A percentile compares a stretch with the other conserved stretches of the same genome.
Evolutionary conservation across 2,329 filamentous ascomycete genomes (phyloP).

Genomic region (Amauroascus verrucosus): DNA sequence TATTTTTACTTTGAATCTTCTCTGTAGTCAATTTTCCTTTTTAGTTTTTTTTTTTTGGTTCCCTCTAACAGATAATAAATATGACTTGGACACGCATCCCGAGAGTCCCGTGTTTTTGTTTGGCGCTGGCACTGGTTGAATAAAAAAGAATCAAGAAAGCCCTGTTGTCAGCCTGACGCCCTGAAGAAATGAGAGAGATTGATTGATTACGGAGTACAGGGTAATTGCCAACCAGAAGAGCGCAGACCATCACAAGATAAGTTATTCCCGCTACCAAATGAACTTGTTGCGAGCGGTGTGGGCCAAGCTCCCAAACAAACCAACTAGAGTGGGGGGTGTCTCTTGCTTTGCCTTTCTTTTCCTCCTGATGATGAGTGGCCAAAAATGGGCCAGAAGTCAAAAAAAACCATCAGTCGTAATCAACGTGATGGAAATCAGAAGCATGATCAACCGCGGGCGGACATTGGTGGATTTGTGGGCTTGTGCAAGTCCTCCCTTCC

Average conservation of each 20-base stretch:
- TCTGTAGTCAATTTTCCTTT: too few relatives aligned
- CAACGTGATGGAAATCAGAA: not conserved
- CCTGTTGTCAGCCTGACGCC: too few relatives aligned
- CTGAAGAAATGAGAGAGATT: too few relatives aligned
- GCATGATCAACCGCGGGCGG: not conserved
- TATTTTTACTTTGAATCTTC: too few relatives aligned
- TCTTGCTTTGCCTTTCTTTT: too few relatives aligned
- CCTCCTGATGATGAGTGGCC: not conserved
- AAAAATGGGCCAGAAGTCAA: not conserved
- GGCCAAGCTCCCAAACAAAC: constrained; percentile 7
- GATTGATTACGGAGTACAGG: too few relatives aligned
- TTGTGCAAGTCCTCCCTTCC: constrained; percentile 5
- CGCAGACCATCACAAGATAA: not conserved
- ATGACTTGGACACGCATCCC: too few relatives aligned
- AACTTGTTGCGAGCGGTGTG: constrained; percentile 9
- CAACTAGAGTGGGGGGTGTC: constrained; percentile 1
- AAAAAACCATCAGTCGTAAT: not conserved
- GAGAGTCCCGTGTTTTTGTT: too few relatives aligned
- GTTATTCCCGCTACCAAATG: not conserved
- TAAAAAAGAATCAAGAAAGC: too few relatives aligned
- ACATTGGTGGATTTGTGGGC: not conserved
- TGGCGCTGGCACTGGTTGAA: too few relatives aligned
- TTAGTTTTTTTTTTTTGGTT: too few relatives aligned
- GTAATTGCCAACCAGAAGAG: not conserved
- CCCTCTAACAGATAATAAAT: too few relatives aligned